Conservation (phyloP, 192 early-diverging fungal species). For the Coemansia brasiliensis region DNA sequence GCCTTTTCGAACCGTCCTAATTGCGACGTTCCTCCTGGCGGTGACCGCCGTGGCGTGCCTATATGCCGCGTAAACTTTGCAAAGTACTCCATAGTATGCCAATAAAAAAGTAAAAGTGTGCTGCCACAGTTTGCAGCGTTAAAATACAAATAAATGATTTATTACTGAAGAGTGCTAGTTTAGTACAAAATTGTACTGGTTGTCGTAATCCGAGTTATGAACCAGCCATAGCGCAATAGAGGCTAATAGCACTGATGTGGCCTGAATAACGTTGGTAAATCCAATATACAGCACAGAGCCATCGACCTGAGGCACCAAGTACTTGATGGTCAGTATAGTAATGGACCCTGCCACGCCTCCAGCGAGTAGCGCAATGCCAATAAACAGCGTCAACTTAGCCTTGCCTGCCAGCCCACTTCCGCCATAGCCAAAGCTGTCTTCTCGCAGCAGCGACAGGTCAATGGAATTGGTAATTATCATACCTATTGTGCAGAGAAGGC, state of each 20-base stretch:
- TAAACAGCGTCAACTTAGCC: conserved; percentile 56
- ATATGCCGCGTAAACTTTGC: conserved; percentile 65
- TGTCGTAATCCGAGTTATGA: conserved; percentile 55
- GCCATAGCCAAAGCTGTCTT: conserved; percentile 54
- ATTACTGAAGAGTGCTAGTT: conserved; percentile 23
- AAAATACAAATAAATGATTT: conserved; percentile 2
- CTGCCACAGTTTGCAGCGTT: background rate
- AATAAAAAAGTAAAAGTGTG: background rate
- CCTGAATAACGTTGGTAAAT: conserved; percentile 55
- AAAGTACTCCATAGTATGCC: conserved; percentile 66
- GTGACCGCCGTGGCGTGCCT: conserved; percentile 59
- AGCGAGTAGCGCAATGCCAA: conserved; percentile 56
- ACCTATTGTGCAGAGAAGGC: conserved; percentile 52
- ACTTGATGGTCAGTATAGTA: conserved; percentile 56
- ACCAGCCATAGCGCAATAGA: conserved; percentile 54
- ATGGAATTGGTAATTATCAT: conserved; percentile 59
- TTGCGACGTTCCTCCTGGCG: conserved; percentile 62
- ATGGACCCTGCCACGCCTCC: conserved; percentile 57
- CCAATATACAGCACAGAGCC: conserved; percentile 43
- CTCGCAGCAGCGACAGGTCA: conserved; percentile 51
- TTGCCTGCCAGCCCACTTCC: conserved; percentile 42
- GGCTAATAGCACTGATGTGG: conserved; percentile 26
- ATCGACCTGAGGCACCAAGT: conserved; percentile 51
- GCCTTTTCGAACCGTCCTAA: conserved; percentile 70
- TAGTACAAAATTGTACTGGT: conserved; percentile 56